Evolutionary conservation across 176 grass and related monocot genomes (phyloP).

Genomic region (Tillandsia fasciculata): DNA sequence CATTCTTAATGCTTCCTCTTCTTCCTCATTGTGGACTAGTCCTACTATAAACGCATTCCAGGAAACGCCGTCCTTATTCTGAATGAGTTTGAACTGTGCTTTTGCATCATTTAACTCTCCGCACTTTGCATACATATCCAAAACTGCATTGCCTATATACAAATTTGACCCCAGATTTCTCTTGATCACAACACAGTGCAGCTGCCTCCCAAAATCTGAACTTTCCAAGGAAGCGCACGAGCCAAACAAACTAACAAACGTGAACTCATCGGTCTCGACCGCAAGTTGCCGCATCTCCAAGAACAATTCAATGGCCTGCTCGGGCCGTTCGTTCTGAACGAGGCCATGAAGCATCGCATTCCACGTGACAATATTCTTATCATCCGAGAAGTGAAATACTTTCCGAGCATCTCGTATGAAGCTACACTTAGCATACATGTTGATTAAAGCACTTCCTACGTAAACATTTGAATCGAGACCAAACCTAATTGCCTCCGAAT

Average conservation of each 20-base stretch:
- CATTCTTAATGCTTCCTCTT: conserved; percentile 30
- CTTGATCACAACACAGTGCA: conserved; percentile 48
- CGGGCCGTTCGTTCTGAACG: conserved; percentile 39
- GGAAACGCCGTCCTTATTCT: conserved; percentile 42
- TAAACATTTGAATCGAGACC: conserved; percentile 56
- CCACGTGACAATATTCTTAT: conserved; percentile 64
- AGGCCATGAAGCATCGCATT: conserved; percentile 54
- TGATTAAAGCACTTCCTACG: conserved; percentile 63
- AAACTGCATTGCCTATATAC: conserved; percentile 55
- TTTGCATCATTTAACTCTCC: conserved; percentile 35
- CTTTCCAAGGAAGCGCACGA: conserved; percentile 27
- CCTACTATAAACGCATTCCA: conserved; percentile 78
- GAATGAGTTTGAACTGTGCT: conserved; percentile 36
- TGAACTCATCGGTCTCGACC: conserved; percentile 47
- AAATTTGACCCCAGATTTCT: conserved; percentile 30
- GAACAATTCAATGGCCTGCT: conserved; percentile 38
- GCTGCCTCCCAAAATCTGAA: conserved; percentile 36
- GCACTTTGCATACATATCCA: conserved; percentile 69
- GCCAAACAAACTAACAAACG: conserved; percentile 46
- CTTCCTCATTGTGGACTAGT: conserved; percentile 41
- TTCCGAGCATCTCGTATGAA: conserved; percentile 34
- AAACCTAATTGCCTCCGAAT: conserved; percentile 34
- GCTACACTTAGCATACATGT: conserved; percentile 43
- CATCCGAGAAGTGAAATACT: conserved; percentile 38
- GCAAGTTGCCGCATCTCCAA: conserved; percentile 30